phyloP scores from a whole-genome alignment of 768 basidiomycete genomes.

The Tricholoma furcatifolium region DNA sequence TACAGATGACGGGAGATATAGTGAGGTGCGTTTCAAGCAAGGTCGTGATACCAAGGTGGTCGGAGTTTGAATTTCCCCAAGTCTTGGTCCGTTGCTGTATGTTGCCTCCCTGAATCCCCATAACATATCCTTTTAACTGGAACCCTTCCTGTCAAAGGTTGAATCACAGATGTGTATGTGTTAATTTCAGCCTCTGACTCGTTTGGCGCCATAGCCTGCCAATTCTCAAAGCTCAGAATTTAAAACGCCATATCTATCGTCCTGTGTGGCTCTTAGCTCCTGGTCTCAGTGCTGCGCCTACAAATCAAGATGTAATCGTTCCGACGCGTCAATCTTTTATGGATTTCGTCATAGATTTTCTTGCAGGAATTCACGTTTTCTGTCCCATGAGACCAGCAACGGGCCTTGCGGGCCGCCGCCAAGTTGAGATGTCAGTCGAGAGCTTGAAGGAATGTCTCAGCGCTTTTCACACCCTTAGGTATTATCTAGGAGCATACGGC shows the following conservation, averaged over 20 bases:
- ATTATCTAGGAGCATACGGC: neutral
- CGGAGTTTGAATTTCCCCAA: conserved; percentile 27
- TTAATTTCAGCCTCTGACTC: neutral
- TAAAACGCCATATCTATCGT: neutral
- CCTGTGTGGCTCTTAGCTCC: neutral
- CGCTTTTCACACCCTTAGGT: neutral
- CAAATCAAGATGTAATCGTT: conserved; percentile 1
- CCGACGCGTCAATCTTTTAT: conserved; percentile 4
- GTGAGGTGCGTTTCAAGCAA: conserved; percentile 14
- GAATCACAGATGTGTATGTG: neutral
- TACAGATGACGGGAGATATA: conserved; percentile 20
- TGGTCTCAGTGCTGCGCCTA: neutral
- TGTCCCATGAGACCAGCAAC: conserved; percentile 1
- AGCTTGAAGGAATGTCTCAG: neutral
- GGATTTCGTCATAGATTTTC: neutral
- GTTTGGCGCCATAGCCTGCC: neutral
- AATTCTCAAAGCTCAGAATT: neutral
- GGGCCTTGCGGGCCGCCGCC: conserved; percentile 12
- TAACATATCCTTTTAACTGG: conserved; percentile 2
- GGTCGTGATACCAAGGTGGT: conserved; percentile 12
- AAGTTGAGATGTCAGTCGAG: neutral
- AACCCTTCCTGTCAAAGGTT: neutral
- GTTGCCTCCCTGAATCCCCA: neutral
- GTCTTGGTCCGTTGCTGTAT: conserved; percentile 1
- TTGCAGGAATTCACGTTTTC: neutral